Percentiles rank a stretch among this genome's conserved stretches.
phyloP scores from a whole-genome alignment of 371 early-diverging fungal genomes.

The Mortierella polycephala region DNA sequence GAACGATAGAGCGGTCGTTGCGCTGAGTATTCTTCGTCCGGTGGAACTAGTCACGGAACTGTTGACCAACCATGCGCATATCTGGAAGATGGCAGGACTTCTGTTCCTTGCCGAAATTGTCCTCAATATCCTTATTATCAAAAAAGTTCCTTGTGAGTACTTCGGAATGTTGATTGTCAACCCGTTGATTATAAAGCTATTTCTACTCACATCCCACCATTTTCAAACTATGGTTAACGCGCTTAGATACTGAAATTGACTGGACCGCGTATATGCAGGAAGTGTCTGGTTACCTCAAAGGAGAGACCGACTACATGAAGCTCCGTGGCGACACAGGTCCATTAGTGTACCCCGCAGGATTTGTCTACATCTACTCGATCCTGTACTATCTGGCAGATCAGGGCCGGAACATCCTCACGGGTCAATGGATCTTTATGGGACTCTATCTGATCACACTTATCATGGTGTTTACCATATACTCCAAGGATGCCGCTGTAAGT shows the following conservation, averaged over 20 bases:
- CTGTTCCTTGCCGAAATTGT: constrained; percentile 63
- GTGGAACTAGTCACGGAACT: constrained; percentile 51
- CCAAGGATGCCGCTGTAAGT: constrained; percentile 38
- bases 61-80: constrained; percentile 67
- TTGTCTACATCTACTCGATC: constrained; percentile 85
- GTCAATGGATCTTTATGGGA: constrained; percentile 85
- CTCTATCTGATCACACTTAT: constrained; percentile 76
- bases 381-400: constrained; percentile 74
- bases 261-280: constrained; percentile 96
- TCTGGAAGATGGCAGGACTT: constrained; percentile 71
- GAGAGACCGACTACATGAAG: constrained; percentile 84
- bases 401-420: constrained; percentile 76
- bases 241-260: constrained; percentile 93
- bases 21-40: constrained; percentile 38
- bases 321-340: constrained; percentile 94
- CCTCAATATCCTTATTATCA: constrained; percentile 64
- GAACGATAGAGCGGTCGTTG: background rate
- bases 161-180: background rate
- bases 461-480: constrained; percentile 75
- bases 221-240: background rate
- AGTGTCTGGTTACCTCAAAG: constrained; percentile 77
- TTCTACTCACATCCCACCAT: background rate
- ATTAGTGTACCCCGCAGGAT: constrained; percentile 95
- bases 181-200: background rate
- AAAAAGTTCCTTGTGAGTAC: constrained; percentile 56